Conservation (phyloP, 257 asterid species). For the Lithospermum erythrorhizon region DNA sequence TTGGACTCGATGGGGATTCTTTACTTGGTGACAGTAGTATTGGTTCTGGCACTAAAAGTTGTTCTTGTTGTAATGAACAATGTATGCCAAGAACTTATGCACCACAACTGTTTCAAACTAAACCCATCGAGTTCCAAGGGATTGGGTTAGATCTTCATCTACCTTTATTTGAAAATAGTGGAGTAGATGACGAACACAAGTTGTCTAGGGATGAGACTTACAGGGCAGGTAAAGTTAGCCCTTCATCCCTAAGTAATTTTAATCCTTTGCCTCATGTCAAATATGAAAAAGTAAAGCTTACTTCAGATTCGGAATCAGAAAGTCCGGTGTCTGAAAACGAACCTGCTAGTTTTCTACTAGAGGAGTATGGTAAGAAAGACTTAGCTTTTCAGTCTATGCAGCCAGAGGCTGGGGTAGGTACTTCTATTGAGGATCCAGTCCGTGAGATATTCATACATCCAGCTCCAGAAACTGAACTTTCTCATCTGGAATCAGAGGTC, state of each 20-base stretch:
- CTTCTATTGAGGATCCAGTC: constrained; percentile 12
- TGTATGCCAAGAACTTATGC: constrained; percentile 22
- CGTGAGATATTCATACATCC: constrained; percentile 30
- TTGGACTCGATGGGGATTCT: constrained; percentile 17
- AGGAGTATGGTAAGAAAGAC: constrained; percentile 8
- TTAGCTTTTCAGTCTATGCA: constrained; percentile 5
- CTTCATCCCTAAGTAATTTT: constrained; percentile 1
- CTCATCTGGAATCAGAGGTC: constrained; percentile 20
- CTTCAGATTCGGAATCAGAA: constrained; percentile 28
- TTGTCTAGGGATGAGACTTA: neutral
- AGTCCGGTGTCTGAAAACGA: constrained; percentile 19
- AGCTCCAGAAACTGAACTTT: constrained; percentile 17
- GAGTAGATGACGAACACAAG: constrained; percentile 6
- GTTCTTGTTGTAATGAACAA: constrained; percentile 47
- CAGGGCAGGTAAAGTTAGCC: constrained; percentile 1
- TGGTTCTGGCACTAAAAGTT: constrained; percentile 17
- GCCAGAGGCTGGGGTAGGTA: constrained; percentile 12
- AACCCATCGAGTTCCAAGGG: constrained; percentile 20
- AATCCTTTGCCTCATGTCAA: constrained; percentile 21
- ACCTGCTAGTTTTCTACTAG: constrained; percentile 8
- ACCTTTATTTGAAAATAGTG: constrained; percentile 1
- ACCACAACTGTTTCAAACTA: constrained; percentile 13
- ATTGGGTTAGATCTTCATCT: constrained; percentile 2
- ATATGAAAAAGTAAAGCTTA: constrained; percentile 23
- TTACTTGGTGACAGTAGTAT: constrained; percentile 11